A percentile compares a stretch with the other conserved stretches of the same genome.
phyloP scores from a whole-genome alignment of 345 rosid species.

The Citrus medica region DNA sequence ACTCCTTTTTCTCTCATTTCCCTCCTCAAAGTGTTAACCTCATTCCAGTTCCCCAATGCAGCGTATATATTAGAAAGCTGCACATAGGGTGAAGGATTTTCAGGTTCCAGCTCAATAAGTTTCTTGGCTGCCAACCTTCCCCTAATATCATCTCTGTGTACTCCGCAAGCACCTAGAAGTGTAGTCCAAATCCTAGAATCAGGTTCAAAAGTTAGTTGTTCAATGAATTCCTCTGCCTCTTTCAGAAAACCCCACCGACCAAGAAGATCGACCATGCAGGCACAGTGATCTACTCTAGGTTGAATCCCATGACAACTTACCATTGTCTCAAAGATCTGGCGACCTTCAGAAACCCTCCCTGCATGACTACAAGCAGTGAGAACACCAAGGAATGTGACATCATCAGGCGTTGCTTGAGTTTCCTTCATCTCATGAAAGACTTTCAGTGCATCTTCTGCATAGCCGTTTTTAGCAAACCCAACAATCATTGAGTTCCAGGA shows the following conservation, averaged over 20 bases:
- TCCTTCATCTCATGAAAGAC: conserved; percentile 61
- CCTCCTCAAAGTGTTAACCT: conserved; percentile 66
- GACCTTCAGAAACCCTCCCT: conserved; percentile 75
- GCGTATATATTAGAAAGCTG: conserved; percentile 86
- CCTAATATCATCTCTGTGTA: conserved; percentile 76
- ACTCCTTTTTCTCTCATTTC: conserved; percentile 79
- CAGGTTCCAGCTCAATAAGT: conserved; percentile 72
- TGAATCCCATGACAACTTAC: conserved; percentile 48
- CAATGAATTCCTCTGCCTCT: conserved; percentile 77
- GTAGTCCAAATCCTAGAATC: conserved; percentile 86
- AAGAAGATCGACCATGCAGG: conserved; percentile 93
- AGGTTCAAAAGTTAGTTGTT: conserved; percentile 49
- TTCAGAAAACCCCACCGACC: conserved; percentile 85
- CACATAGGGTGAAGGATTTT: conserved; percentile 73
- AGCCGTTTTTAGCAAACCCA: conserved; percentile 88
- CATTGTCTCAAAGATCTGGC: conserved; percentile 62
- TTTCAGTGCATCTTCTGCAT: conserved; percentile 75
- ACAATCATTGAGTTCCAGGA: conserved; percentile 94
- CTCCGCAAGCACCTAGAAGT: conserved; percentile 82
- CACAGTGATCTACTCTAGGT: conserved; percentile 76
- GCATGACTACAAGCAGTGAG: conserved; percentile 97
- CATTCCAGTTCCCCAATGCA: conserved; percentile 75
- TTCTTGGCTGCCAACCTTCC: conserved; percentile 71
- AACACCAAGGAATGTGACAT: conserved; percentile 85
- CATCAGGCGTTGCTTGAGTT: conserved; percentile 59